These are phyloP conservation scores for Rubia yunnanensis DNA, from an alignment of 257 asterid genomes.

Conservation along the genomic window DNA sequence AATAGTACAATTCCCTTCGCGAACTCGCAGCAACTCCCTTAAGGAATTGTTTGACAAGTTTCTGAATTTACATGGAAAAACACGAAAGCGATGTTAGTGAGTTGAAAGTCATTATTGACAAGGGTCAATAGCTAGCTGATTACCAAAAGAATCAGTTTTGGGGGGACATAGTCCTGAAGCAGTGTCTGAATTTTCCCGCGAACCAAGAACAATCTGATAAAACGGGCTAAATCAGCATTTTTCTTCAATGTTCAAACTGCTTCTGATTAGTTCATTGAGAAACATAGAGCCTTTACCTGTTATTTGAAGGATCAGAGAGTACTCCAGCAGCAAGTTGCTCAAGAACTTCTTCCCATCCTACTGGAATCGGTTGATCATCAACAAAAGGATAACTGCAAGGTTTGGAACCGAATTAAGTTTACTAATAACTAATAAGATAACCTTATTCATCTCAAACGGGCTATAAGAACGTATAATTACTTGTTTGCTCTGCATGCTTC, in stretches of 20 bases:
- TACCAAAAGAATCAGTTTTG: conserved; percentile 78
- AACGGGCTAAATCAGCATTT: conserved; percentile 3
- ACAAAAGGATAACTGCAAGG: conserved; percentile 63
- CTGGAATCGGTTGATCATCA: conserved; percentile 71
- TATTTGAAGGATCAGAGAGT: conserved; percentile 56
- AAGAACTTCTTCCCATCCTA: conserved; percentile 78
- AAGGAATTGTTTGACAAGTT: conserved; percentile 61
- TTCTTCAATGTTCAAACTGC: not conserved
- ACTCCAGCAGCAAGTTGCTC: conserved; percentile 63
- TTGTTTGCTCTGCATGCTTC: conserved; percentile 91
- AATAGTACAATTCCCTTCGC: conserved; percentile 65
- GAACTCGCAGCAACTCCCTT: conserved; percentile 36
- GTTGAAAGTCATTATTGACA: not conserved
- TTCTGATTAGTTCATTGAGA: not conserved
- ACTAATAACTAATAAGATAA: conserved; percentile 6
- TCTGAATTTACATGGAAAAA: conserved; percentile 27
- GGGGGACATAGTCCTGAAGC: conserved; percentile 56
- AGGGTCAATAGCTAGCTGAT: conserved; percentile 5
- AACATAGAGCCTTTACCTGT: conserved; percentile 26
- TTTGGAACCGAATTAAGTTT: conserved; percentile 9
- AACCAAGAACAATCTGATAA: conserved; percentile 40
- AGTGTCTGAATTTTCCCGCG: conserved; percentile 67
- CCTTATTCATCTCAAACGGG: not conserved
- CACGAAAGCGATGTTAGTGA: not conserved
- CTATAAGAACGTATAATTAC: conserved; percentile 24